phyloP scores from a whole-genome alignment of 495 filamentous ascomycete genomes.

The Rhizodiscina lignyota region DNA sequence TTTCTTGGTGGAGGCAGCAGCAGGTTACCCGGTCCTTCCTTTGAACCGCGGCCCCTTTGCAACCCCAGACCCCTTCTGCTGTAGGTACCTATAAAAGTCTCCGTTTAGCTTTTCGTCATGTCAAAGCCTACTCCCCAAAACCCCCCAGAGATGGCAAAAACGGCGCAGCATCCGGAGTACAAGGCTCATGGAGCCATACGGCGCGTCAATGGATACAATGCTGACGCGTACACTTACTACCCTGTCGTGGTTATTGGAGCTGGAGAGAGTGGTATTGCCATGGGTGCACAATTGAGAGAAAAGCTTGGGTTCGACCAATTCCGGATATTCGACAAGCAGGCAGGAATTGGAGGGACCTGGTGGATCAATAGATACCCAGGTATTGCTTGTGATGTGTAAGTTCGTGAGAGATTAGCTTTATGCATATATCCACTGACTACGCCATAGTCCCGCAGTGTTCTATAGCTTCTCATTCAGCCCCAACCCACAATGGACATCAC shows the following conservation, averaged over 20 bases:
- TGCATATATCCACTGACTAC: too few relatives aligned
- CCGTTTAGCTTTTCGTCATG: too few relatives aligned
- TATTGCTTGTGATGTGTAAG: slow-evolving; percentile 27
- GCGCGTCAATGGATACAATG: slow-evolving; percentile 28
- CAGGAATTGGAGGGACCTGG: slow-evolving; percentile 53
- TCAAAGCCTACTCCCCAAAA: too few relatives aligned
- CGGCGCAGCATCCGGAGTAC: too few relatives aligned
- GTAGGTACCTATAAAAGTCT: too few relatives aligned
- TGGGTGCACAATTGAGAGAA: slow-evolving; percentile 44
- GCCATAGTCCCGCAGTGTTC: slow-evolving; percentile 25
- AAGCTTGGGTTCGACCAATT: slow-evolving; percentile 45
- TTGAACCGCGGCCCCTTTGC: too few relatives aligned
- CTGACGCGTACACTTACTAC: slow-evolving; percentile 37
- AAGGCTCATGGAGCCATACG: slow-evolving; percentile 29
- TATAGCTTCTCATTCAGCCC: slow-evolving; percentile 48
- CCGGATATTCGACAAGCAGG: slow-evolving; percentile 44
- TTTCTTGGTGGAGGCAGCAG: too few relatives aligned
- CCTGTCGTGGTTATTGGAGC: slow-evolving; percentile 39
- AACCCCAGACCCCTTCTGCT: too few relatives aligned
- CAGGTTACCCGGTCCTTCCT: too few relatives aligned
- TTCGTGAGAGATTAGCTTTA: too few relatives aligned
- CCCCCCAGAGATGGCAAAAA: too few relatives aligned
- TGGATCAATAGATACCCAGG: slow-evolving; percentile 38
- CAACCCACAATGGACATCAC: slow-evolving; percentile 39
- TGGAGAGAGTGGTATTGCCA: slow-evolving; percentile 49